Conservation (phyloP, 495 filamentous ascomycete species). For the Annulohypoxylon moriforme region DNA sequence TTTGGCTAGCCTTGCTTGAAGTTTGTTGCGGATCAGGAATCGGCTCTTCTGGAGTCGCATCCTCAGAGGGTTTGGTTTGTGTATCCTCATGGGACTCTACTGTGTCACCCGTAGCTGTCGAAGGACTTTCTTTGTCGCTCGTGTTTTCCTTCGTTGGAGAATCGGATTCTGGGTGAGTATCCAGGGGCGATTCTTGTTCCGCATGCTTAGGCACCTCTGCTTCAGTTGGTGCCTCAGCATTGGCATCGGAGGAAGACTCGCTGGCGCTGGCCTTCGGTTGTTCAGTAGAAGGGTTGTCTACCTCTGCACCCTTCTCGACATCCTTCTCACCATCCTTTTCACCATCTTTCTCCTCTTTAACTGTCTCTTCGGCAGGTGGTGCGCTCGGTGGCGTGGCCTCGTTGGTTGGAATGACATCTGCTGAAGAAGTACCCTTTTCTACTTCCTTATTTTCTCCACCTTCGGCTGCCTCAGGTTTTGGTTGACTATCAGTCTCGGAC, state of each 20-base stretch:
- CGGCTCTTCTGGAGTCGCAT: background rate
- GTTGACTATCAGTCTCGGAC: conserved; percentile 28
- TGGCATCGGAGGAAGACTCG: background rate
- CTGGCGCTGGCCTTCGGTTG: background rate
- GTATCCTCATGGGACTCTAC: background rate
- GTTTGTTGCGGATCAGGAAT: background rate
- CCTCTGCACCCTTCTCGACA: background rate
- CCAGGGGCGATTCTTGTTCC: background rate
- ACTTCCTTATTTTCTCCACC: conserved; percentile 27
- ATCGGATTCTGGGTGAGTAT: background rate
- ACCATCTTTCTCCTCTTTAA: background rate
- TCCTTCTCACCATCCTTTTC: background rate
- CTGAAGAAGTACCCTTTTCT: conserved; percentile 24
- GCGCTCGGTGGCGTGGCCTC: conserved; percentile 6
- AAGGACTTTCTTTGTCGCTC: background rate
- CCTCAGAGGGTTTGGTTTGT: background rate
- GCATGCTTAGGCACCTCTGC: background rate
- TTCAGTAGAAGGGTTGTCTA: background rate
- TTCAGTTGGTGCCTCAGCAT: conserved; percentile 1
- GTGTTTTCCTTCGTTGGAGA: background rate
- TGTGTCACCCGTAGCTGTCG: background rate
- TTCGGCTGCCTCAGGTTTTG: conserved; percentile 26
- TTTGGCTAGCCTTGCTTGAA: background rate
- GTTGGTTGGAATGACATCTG: conserved; percentile 16
- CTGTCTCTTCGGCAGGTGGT: background rate